Conservation (phyloP, 805 yeast species). For the Metschnikowia arizonensis region DNA sequence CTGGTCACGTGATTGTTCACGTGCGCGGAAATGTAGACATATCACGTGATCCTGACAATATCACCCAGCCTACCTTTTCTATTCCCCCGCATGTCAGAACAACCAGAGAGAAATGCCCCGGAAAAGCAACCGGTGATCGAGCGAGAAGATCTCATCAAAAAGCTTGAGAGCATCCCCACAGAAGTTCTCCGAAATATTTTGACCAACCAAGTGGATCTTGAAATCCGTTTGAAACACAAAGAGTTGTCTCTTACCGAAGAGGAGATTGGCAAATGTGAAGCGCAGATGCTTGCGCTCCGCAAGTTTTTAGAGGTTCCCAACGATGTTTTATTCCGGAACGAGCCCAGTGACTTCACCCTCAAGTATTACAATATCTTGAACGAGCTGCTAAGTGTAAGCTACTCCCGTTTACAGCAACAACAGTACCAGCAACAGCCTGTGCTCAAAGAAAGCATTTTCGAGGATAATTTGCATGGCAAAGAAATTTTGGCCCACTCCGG, state of each 20-base stretch:
- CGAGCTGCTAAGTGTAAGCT: conserved; percentile 31
- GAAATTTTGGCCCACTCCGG: neutral
- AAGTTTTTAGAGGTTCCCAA: conserved; percentile 42
- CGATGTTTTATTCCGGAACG: conserved; percentile 36
- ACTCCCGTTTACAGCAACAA: conserved; percentile 24
- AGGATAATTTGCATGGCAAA: neutral
- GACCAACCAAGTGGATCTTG: conserved; percentile 51
- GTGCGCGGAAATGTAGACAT: too few relatives aligned
- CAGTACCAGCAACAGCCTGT: conserved; percentile 14
- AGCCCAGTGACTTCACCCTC: conserved; percentile 43
- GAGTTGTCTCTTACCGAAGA: conserved; percentile 48
- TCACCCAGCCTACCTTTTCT: too few relatives aligned
- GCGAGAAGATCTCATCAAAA: conserved; percentile 14
- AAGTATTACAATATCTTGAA: conserved; percentile 39
- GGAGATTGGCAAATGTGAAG: conserved; percentile 55
- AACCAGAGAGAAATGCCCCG: neutral
- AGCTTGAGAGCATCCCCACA: conserved; percentile 18
- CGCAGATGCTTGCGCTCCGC: conserved; percentile 51
- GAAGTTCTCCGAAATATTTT: conserved; percentile 24
- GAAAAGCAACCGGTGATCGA: conserved; percentile 8
- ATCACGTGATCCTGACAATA: neutral
- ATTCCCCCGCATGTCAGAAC: conserved; percentile 2
- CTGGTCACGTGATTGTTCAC: too few relatives aligned
- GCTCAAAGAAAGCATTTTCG: conserved; percentile 13
- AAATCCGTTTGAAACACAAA: conserved; percentile 55